Evolutionary conservation across 2,329 filamentous ascomycete genomes (phyloP).

Genomic region (Chaetomiaceae sp.): DNA sequence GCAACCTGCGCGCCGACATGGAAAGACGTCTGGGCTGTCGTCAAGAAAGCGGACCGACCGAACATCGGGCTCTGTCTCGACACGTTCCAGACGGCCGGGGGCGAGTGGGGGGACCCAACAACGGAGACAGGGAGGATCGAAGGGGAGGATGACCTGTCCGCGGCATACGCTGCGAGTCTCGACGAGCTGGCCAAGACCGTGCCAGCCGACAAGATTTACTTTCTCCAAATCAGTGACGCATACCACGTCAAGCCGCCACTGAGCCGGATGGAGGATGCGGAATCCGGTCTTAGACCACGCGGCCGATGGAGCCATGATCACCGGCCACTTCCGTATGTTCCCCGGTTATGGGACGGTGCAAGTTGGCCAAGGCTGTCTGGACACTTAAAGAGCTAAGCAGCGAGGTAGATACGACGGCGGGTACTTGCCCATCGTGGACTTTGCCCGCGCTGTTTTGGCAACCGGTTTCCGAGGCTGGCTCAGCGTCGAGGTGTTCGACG

Average conservation of each 20-base stretch:
- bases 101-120: slow-evolving; percentile 67
- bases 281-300: slow-evolving; percentile 49
- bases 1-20: slow-evolving; percentile 62
- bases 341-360: no score
- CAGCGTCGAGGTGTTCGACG: slow-evolving; percentile 30
- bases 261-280: slow-evolving; percentile 39
- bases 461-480: slow-evolving; percentile 45
- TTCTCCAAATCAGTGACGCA: slow-evolving; percentile 70
- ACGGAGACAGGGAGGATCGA: slow-evolving; percentile 55
- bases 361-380: background rate
- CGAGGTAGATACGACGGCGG: slow-evolving; percentile 47
- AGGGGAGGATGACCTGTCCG: slow-evolving; percentile 36
- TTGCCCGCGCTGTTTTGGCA: slow-evolving; percentile 57
- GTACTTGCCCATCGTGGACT: slow-evolving; percentile 61
- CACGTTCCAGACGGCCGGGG: slow-evolving; percentile 68
- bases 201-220: slow-evolving; percentile 63
- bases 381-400: background rate
- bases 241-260: slow-evolving; percentile 58
- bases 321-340: slow-evolving; percentile 54
- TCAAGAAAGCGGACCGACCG: slow-evolving; percentile 51
- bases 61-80: slow-evolving; percentile 73
- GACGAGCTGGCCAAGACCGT: slow-evolving; percentile 50
- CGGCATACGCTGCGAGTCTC: slow-evolving; percentile 48
- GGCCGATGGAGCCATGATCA: slow-evolving; percentile 67
- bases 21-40: slow-evolving; percentile 64